Evolutionary conservation across 331 rosid genomes (phyloP), one percentile per base, ranked within the genome.

Genomic region (Stylosanthes scabra): DNA sequence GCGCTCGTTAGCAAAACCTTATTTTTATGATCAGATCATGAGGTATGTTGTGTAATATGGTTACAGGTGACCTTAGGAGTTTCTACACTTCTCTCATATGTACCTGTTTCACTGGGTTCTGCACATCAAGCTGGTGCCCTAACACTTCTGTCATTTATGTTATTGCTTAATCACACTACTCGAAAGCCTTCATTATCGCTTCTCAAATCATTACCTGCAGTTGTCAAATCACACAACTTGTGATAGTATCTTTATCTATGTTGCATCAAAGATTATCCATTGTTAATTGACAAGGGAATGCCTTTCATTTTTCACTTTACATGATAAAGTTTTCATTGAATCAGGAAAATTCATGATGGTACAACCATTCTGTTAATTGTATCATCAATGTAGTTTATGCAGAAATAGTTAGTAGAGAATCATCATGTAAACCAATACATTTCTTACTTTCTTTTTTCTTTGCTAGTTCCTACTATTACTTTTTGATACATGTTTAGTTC

Each of bases 41-140:
- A 68, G 29, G 31, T 72, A 11, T 37, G 39, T 72, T 40, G 11
- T 70, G 44, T 70, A 49, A 58, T 68, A 44, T 46, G 50, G 65
- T 28, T 77, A 59, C 87, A 92, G 98, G 98, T 87, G 46, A 87
- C 93, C 2, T 81, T 90, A 50, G 96, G 98, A 57, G 49, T 93
- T 58, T 82, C 94, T 0, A 93, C 97, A 4, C 93, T 89, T 68
- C 81, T 91, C 51, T 87, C 92, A 0, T 91, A 91, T 67, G 97
- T 93, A 14, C 98, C 92, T 51, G 97, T 86, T 55, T 90, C 93
- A 28, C 88, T 93, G 16, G 97, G 96, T 51, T 83, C 89, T 4
- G 96, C 97, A 15, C 98, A 91, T 86, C 98, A 93, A 68, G 97
- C 97, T 1, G 97, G 97, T 20, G 98, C 98, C 70, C 84, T 93